Evolutionary conservation across 495 filamentous ascomycete species (phyloP), one percentile per base, ranked within the genome.

Genomic region (Talaromyces wortmannii): DNA sequence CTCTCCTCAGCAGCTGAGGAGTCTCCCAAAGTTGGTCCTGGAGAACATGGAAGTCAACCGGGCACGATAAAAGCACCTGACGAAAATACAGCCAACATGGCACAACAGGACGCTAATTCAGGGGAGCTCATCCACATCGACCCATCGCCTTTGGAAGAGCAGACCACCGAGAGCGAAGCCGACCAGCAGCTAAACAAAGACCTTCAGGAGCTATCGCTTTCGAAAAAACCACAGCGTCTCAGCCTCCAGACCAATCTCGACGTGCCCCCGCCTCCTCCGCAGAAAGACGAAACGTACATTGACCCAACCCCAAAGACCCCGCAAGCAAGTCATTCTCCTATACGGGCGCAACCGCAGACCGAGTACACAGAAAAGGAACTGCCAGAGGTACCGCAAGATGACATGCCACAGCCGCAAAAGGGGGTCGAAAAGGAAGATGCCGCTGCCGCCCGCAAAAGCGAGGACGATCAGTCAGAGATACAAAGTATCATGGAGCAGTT

Each of bases 401-500:
- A 74, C 56, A 79, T 69, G 63, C 70, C 66, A 53, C 74, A 69
- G 51, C 52, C 63, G 49, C 55, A 45, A 36, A 51, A 54, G 30
- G 48, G 23, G 18, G 55, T 18, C 40, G 84, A 79, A 23, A 23
- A 23, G 23, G 23, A 23, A 23, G 23, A 23, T 23, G 23, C 23
- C 23, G 23, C 23, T 52, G 76, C 80, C 57, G 78, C 80, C 57
- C 75, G 82, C 51, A 76, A 77, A 32, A 83, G 87, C 50, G 81
- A 79, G n/a, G 82, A 80, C 30, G 90, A 90, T 4, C 84, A 84
- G 52, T 84, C 86, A 1, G 94, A 97, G 65, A 97, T 98, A 49
- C 90, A 97, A 69, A 95, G 79, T 63, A 97, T 98, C 58, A 96
- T 98, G 86, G 91, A 91, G 44, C 79, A 84, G 62, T 90, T 90